Conservation (phyloP, 495 filamentous ascomycete species). For the Ascodesmis nigricans region DNA sequence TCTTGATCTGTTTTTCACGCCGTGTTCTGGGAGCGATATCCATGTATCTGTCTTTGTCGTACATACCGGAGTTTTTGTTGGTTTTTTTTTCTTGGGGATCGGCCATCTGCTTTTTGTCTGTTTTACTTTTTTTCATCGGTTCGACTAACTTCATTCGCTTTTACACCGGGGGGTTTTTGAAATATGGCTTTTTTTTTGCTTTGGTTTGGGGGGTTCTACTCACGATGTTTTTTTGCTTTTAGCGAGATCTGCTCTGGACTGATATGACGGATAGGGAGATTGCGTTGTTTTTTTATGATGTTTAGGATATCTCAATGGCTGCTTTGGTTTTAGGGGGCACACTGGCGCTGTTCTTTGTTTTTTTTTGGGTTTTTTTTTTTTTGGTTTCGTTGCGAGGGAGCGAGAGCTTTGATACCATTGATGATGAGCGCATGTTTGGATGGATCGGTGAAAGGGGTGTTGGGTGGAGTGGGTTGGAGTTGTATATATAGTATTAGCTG, state of each 20-base stretch:
- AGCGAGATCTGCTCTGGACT: too few species aligned
- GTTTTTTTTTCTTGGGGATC: conserved; percentile 4
- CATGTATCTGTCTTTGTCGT: conserved; percentile 12
- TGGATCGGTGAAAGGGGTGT: too few species aligned
- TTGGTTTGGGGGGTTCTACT: conserved; percentile 9
- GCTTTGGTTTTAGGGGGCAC: background rate
- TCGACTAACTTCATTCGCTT: background rate
- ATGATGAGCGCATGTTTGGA: too few species aligned
- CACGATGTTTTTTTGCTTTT: too few species aligned
- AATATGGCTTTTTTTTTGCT: conserved; percentile 20
- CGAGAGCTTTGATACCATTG: too few species aligned
- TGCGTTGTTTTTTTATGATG: too few species aligned
- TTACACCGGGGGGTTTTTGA: background rate
- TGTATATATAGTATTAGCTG: too few species aligned
- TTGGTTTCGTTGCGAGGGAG: too few species aligned
- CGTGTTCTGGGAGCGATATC: conserved; percentile 19
- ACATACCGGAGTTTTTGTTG: conserved; percentile 6
- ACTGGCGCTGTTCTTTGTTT: background rate
- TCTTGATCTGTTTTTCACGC: conserved; percentile 10
- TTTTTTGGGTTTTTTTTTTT: conserved; percentile 3
- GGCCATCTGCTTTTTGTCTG: background rate
- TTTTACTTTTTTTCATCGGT: background rate
- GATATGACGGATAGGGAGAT: too few species aligned
- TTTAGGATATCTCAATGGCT: background rate
- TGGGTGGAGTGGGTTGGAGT: too few species aligned